Evolutionary conservation across 176 grass and related monocot genomes (phyloP).

Genomic region (Rhynchospora breviuscula): DNA sequence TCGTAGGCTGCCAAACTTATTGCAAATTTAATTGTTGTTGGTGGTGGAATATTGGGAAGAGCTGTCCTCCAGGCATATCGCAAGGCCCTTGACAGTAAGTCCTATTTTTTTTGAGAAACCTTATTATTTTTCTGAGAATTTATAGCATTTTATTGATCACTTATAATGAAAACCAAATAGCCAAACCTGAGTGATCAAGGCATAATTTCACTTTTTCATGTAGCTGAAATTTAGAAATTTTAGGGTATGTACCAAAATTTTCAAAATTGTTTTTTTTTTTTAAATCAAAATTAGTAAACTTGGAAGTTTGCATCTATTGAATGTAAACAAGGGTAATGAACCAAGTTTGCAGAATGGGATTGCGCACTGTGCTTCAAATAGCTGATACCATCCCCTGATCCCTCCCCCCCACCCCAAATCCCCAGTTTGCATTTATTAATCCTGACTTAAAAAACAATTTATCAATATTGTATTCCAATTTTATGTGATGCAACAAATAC

Average conservation of each 20-base stretch:
- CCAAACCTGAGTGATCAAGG: not conserved
- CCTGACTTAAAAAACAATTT: not conserved
- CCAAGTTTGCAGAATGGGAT: too few relatives aligned
- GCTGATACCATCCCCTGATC: too few relatives aligned
- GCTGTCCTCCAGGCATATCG: constrained; percentile 65
- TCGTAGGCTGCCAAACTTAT: constrained; percentile 60
- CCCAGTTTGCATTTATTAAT: not conserved
- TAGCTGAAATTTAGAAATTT: not conserved
- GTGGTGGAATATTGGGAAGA: constrained; percentile 56
- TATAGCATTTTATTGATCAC: not conserved
- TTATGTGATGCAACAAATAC: not conserved
- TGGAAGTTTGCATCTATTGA: not conserved
- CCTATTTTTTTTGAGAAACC: constrained; percentile 1
- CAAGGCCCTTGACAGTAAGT: constrained; percentile 76
- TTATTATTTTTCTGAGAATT: not conserved
- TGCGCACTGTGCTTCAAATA: too few relatives aligned
- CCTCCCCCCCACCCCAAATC: too few relatives aligned
- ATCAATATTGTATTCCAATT: not conserved
- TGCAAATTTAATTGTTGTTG: constrained; percentile 60
- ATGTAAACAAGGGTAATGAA: too few relatives aligned
- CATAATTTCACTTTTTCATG: not conserved
- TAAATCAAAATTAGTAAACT: not conserved
- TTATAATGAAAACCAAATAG: not conserved
- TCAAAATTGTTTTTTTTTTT: too few relatives aligned
- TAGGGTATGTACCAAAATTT: too few relatives aligned